Evolutionary conservation across 1,284 basidiomycete genomes (phyloP).

Genomic region (Ustilago curta): DNA sequence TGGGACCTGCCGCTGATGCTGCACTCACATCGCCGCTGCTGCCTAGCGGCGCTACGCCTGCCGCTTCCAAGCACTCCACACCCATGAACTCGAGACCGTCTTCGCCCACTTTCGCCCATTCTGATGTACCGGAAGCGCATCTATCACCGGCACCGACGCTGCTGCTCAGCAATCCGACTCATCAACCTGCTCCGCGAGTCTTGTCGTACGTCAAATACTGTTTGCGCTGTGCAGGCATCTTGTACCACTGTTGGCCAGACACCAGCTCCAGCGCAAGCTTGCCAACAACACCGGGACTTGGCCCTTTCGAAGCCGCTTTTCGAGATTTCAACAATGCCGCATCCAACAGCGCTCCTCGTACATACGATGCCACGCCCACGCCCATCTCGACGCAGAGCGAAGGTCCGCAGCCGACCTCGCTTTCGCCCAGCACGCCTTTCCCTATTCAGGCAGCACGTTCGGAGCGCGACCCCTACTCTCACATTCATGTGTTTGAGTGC

Average conservation of each 20-base stretch:
- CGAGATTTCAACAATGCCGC: slow-evolving; percentile 32
- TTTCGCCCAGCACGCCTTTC: slow-evolving; percentile 56
- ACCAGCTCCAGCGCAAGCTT: slow-evolving; percentile 38
- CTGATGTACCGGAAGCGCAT: slow-evolving; percentile 20
- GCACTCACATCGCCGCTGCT: slow-evolving; percentile 37
- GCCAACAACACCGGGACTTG: slow-evolving; percentile 37
- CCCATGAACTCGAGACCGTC: slow-evolving; percentile 37
- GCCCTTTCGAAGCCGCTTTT: slow-evolving; percentile 42
- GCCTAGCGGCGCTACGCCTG: slow-evolving; percentile 41
- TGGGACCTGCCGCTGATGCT: slow-evolving; percentile 50
- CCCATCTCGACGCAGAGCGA: slow-evolving; percentile 17
- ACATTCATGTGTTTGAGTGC: slow-evolving; percentile 65
- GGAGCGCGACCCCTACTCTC: slow-evolving; percentile 53
- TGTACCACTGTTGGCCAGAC: slow-evolving; percentile 71
- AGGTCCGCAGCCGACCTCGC: slow-evolving; percentile 8
- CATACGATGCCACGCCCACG: slow-evolving; percentile 9
- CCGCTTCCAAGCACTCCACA: slow-evolving; percentile 37
- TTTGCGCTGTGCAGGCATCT: slow-evolving; percentile 72
- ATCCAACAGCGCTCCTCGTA: slow-evolving; percentile 7
- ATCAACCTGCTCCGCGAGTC: slow-evolving; percentile 54
- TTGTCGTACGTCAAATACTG: slow-evolving; percentile 70
- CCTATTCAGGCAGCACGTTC: slow-evolving; percentile 39
- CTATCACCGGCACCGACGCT: slow-evolving; percentile 43
- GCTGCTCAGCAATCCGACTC: slow-evolving; percentile 60
- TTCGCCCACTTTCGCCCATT: slow-evolving; percentile 16